Base-by-base conservation (phyloP, 768 basidiomycete genomes). In the Serendipita indica region DNA sequence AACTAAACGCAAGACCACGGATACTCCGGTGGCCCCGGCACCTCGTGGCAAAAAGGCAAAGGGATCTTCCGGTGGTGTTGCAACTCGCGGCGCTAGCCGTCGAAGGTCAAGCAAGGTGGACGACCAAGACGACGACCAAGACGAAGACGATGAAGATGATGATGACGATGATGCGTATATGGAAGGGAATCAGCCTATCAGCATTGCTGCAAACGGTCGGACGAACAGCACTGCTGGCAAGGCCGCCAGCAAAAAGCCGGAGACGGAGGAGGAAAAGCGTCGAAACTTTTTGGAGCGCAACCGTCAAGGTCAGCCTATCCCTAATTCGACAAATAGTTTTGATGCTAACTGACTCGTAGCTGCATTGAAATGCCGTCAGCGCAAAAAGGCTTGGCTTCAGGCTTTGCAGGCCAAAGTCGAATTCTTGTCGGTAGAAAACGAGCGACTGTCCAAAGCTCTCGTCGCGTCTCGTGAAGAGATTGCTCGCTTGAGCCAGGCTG, bases 231-330 rank as follows among this genome's bases (percentile, higher is more conserved):
- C 20, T 3, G 43, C 56, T 14, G 64, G 28, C 41, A 30, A 52
- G 68, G 65, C 41, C 60, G 62, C 2, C 64, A 64, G 57, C 57
- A 91, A 87, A 70, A 90, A 85, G 67, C 87, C 86, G 22, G 91
- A 96, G 75, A 97, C 94, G 0, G 96, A 99, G 69, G 96, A 98
- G 70, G 96, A 98, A 68, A 99, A 99, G 72, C 77, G 96, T 39
- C 82, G 80, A 71, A 98, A 97, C 71, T 98, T 99, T 72, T 72
- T 99, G 61, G 96, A 98, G 71, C 78, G 96, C 62, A 99, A 99
- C 68, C 78, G 96, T 66, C 96, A 98, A 79, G 94, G 94, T 97
- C 62, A 57, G 75, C 68, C 49, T 25, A 5, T 28, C 39, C 28
- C 25, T 13, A 22, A 20, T 27, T 28, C 52, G 16, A 13, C 13